Evolutionary conservation across 768 basidiomycete species (phyloP).

Genomic region (Lentinula raphanica): DNA sequence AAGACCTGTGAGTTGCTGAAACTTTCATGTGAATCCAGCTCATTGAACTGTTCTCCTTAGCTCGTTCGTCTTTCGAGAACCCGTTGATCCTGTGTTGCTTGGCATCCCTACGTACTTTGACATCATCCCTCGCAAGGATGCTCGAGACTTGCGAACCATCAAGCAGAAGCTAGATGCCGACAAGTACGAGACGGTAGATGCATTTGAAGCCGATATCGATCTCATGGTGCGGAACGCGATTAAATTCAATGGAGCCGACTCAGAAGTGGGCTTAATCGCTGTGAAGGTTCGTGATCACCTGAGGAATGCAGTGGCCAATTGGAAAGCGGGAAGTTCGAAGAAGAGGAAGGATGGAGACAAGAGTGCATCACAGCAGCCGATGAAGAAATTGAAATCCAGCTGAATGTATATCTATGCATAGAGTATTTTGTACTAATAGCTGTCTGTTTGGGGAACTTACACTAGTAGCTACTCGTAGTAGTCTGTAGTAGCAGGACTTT

Average conservation of each 20-base stretch:
- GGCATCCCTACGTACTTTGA: conserved; percentile 87
- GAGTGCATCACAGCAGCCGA: conserved; percentile 48
- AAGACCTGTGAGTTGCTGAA: conserved; percentile 50
- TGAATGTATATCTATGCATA: conserved; percentile 26
- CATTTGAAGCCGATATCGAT: conserved; percentile 79
- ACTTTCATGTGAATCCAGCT: conserved; percentile 10
- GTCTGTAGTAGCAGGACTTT: too few relatives aligned
- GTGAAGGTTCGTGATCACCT: conserved; percentile 43
- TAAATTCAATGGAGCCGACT: conserved; percentile 79
- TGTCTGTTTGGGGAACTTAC: neutral
- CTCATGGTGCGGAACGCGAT: conserved; percentile 88
- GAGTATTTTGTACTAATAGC: neutral
- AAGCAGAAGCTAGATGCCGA: conserved; percentile 75
- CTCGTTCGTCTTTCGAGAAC: conserved; percentile 73
- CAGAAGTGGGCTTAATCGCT: conserved; percentile 70
- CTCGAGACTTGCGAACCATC: conserved; percentile 82
- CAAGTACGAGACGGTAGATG: conserved; percentile 73
- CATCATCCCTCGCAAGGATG: conserved; percentile 77
- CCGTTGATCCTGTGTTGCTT: conserved; percentile 82
- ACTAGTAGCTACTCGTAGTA: neutral
- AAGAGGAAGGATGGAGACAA: conserved; percentile 75
- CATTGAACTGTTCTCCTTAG: conserved; percentile 27
- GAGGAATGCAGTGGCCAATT: conserved; percentile 45
- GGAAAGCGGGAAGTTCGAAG: conserved; percentile 49
- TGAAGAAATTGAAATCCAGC: conserved; percentile 62